These are phyloP conservation scores for Trypanosomatidae sp. DNA, from an alignment of 208 protist genomes.

Conservation along the genomic window DNA sequence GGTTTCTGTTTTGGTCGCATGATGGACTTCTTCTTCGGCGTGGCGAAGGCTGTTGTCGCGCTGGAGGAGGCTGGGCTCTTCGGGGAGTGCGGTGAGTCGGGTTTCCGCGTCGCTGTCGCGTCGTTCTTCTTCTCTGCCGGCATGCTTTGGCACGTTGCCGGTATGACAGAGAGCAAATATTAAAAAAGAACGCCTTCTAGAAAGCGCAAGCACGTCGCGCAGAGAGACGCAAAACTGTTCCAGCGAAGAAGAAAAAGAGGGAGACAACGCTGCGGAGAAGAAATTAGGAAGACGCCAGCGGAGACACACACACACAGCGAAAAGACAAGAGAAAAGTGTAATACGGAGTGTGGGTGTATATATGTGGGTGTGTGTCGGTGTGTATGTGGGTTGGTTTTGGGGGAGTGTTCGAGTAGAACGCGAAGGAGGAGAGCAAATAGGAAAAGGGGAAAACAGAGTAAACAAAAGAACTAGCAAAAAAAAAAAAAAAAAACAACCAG, in stretches of 20 bases:
- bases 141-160: not conserved
- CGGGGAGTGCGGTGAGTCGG: slow-evolving; percentile 5
- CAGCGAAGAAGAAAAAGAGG: slow-evolving; percentile 2
- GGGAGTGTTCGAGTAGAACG: not conserved
- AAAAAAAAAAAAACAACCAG: not conserved
- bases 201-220: not conserved
- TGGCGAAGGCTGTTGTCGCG: slow-evolving; percentile 1
- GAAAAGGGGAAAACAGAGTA: not conserved
- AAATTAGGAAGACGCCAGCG: not conserved
- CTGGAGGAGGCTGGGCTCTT: not conserved
- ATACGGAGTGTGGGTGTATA: too few species aligned
- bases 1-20: slow-evolving; percentile 25
- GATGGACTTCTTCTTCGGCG: slow-evolving; percentile 17
- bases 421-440: not conserved
- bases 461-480: not conserved
- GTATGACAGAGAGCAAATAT: not conserved
- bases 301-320: not conserved
- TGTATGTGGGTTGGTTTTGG: not conserved
- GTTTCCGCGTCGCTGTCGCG: slow-evolving; percentile 5
- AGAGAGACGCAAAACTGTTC: slow-evolving; percentile 1
- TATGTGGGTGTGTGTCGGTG: not conserved
- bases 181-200: not conserved
- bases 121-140: slow-evolving; percentile 6
- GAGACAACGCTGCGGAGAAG: slow-evolving; percentile 3
- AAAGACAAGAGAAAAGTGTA: not conserved